phyloP scores from a whole-genome alignment of 2,329 filamentous ascomycete genomes.

The Tolypocladium tropicale region DNA sequence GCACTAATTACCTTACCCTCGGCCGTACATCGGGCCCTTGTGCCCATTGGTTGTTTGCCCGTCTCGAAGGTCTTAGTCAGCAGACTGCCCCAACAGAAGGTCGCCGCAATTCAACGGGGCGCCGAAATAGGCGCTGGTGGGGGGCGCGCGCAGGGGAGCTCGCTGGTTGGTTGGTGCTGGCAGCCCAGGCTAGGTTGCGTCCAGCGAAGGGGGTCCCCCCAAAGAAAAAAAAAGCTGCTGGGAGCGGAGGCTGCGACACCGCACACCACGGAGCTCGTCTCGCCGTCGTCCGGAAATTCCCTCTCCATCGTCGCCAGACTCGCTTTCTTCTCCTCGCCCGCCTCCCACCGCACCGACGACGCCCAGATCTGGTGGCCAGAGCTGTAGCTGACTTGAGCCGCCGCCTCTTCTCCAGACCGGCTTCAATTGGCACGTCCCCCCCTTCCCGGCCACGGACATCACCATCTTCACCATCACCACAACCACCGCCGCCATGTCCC shows the following conservation, averaged over 20 bases:
- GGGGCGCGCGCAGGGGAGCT: constrained; percentile 4
- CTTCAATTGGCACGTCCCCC: neutral
- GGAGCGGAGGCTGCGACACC: neutral
- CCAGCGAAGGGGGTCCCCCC: neutral
- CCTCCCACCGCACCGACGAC: neutral
- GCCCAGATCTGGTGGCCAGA: constrained; percentile 7
- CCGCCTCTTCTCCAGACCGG: neutral
- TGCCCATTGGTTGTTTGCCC: no score
- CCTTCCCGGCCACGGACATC: no score
- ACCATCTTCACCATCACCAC: no score
- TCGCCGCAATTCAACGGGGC: constrained; percentile 7
- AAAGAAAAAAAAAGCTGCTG: constrained; percentile 9
- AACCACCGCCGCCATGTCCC: constrained; percentile 31
- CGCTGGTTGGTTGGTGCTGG: neutral
- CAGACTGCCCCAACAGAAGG: constrained; percentile 7
- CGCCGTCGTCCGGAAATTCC: constrained; percentile 10
- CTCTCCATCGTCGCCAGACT: constrained; percentile 5
- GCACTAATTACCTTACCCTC: no score
- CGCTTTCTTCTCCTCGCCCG: neutral
- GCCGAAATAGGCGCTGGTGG: constrained; percentile 5
- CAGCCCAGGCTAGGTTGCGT: no score
- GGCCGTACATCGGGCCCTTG: no score
- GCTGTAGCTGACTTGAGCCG: constrained; percentile 4
- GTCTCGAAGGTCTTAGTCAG: constrained; percentile 1
- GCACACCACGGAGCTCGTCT: constrained; percentile 7